phyloP scores from a whole-genome alignment of 495 filamentous ascomycete species.

The Hyaloscypha finlandica region DNA sequence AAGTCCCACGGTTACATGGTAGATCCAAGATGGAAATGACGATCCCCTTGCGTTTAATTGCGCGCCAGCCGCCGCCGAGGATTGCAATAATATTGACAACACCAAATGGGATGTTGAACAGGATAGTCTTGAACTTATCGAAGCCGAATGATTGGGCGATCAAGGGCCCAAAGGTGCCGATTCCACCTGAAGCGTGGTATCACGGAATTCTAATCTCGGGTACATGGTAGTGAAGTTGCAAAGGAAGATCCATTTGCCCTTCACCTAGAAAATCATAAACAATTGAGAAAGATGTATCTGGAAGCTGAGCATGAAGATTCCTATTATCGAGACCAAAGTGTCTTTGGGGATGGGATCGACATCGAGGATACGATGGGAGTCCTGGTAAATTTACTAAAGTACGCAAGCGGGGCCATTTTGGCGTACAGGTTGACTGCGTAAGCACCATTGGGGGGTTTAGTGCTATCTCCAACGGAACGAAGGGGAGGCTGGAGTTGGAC shows the following conservation, averaged over 20 bases:
- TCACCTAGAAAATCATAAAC: conserved; percentile 47
- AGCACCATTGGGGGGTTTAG: conserved; percentile 50
- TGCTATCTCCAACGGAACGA: conserved; percentile 48
- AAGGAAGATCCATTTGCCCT: conserved; percentile 51
- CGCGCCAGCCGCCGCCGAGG: too few relatives aligned
- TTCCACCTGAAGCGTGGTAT: conserved; percentile 51
- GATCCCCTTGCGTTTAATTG: too few relatives aligned
- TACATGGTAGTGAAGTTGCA: conserved; percentile 39
- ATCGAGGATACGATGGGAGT: conserved; percentile 64
- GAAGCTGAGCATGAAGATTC: conserved; percentile 61
- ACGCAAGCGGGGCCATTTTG: conserved; percentile 52
- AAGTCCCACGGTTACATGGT: too few relatives aligned
- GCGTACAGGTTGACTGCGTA: conserved; percentile 51
- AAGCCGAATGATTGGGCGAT: conserved; percentile 61
- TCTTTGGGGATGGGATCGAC: conserved; percentile 60
- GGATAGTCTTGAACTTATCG: conserved; percentile 54
- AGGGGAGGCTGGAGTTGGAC: conserved; percentile 47
- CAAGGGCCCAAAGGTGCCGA: conserved; percentile 59
- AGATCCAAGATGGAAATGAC: too few relatives aligned
- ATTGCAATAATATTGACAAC: too few relatives aligned
- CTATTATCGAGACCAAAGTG: conserved; percentile 59
- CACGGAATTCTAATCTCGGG: conserved; percentile 42
- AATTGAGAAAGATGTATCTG: conserved; percentile 56
- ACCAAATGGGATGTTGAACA: conserved; percentile 60
- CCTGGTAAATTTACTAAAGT: conserved; percentile 57